Conservation (phyloP, 73 alveolate genomes). For the Stentor coeruleus region DNA sequence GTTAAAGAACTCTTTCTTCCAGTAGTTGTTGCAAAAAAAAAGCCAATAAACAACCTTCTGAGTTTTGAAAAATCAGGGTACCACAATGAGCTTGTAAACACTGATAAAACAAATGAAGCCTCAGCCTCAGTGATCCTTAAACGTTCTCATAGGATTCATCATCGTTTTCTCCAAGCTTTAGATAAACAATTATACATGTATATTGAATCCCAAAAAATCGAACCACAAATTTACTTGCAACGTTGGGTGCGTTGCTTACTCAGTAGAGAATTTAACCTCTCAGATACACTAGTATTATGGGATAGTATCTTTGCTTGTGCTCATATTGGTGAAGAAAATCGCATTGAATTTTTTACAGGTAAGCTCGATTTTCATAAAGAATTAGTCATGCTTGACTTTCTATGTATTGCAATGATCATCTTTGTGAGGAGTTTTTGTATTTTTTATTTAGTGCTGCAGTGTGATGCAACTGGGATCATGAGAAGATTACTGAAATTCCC, state of each 20-base stretch:
- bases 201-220: conserved; percentile 40
- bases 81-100: not conserved
- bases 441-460: not conserved
- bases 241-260: conserved; percentile 69
- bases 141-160: conserved; percentile 54
- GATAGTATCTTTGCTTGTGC: conserved; percentile 43
- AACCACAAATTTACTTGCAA: conserved; percentile 59
- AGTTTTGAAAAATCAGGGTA: not conserved
- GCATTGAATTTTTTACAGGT: conserved; percentile 3
- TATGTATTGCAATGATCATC: conserved; percentile 57
- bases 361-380: conserved; percentile 39
- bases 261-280: conserved; percentile 54
- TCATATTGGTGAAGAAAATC: not conserved
- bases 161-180: conserved; percentile 37
- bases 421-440: conserved; percentile 23
- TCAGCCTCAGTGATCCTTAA: conserved; percentile 42
- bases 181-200: conserved; percentile 48
- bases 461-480: not conserved
- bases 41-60: not conserved
- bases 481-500: conserved; percentile 25
- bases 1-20: conserved; percentile 27
- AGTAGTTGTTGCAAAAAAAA: not conserved
- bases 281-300: conserved; percentile 46
- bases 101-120: not conserved
- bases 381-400: conserved; percentile 41